Percentiles rank a stretch among this genome's conserved stretches.
phyloP scores from a whole-genome alignment of 2,329 filamentous ascomycete species.

The Sclerotiophoma versabilis region DNA sequence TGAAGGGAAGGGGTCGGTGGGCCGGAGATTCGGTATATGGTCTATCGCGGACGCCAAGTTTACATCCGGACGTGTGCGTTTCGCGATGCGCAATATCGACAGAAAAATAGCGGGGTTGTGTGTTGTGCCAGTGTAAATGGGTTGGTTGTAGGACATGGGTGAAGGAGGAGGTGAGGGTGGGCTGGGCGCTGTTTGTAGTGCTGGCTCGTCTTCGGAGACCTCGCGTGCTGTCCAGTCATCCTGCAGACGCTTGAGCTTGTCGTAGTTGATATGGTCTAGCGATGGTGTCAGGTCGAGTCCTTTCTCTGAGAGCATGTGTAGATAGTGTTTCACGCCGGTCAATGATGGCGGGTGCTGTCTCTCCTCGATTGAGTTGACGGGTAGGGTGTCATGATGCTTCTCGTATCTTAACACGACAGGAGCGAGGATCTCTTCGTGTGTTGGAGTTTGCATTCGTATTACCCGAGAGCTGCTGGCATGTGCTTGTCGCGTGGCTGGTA shows the following conservation, averaged over 20 bases:
- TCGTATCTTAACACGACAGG: neutral
- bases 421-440: neutral
- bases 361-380: constrained; percentile 2
- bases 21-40: constrained; percentile 29
- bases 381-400: constrained; percentile 1
- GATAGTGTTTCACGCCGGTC: constrained; percentile 1
- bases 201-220: neutral
- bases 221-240: too few species aligned
- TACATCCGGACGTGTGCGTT: constrained; percentile 26
- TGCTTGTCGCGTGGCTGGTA: neutral
- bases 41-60: constrained; percentile 26
- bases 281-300: neutral
- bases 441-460: neutral
- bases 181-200: neutral
- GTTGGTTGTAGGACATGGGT: neutral
- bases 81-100: constrained; percentile 30
- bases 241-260: neutral
- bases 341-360: neutral
- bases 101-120: constrained; percentile 27
- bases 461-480: neutral
- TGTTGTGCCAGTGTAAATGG: constrained; percentile 28
- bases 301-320: neutral
- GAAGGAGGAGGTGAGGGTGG: neutral
- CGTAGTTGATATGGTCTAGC: constrained; percentile 3
- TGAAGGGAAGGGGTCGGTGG: constrained; percentile 9